Conservation (phyloP, 2,329 filamentous ascomycete species). For the Alternaria gaisen region DNA sequence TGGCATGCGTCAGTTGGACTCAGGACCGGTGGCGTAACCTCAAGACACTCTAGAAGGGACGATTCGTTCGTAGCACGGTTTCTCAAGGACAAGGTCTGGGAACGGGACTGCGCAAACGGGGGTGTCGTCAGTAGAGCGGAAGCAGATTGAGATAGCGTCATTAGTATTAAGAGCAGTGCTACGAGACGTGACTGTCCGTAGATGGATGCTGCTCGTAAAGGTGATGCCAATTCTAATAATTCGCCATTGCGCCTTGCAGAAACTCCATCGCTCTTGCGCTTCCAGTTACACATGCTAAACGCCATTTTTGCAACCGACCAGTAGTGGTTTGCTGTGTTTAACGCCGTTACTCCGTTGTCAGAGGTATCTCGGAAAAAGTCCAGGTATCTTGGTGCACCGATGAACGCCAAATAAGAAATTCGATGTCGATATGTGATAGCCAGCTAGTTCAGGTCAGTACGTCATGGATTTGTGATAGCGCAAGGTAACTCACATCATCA, state of each 20-base stretch:
- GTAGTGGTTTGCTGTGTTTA: conserved; percentile 24
- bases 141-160: conserved; percentile 39
- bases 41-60: conserved; percentile 68
- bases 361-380: conserved; percentile 37
- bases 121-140: conserved; percentile 31
- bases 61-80: conserved; percentile 37
- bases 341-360: conserved; percentile 41
- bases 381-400: conserved; percentile 13
- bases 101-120: conserved; percentile 20
- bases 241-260: conserved; percentile 26
- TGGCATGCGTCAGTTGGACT: conserved; percentile 60
- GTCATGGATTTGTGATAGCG: background rate
- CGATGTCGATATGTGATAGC: conserved; percentile 11
- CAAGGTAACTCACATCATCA: conserved; percentile 6
- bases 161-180: conserved; percentile 47
- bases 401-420: conserved; percentile 19
- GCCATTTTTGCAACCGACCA: conserved; percentile 19
- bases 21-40: conserved; percentile 73
- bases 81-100: conserved; percentile 24
- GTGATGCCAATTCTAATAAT: conserved; percentile 19
- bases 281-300: conserved; percentile 29
- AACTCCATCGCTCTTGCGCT: conserved; percentile 24
- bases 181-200: conserved; percentile 30
- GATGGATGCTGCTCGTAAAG: conserved; percentile 21
- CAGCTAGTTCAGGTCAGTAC: conserved; percentile 6